Evolutionary conservation across 768 basidiomycete genomes (phyloP), one percentile per base, ranked within the genome.

Genomic region (Boletus huronensis): DNA sequence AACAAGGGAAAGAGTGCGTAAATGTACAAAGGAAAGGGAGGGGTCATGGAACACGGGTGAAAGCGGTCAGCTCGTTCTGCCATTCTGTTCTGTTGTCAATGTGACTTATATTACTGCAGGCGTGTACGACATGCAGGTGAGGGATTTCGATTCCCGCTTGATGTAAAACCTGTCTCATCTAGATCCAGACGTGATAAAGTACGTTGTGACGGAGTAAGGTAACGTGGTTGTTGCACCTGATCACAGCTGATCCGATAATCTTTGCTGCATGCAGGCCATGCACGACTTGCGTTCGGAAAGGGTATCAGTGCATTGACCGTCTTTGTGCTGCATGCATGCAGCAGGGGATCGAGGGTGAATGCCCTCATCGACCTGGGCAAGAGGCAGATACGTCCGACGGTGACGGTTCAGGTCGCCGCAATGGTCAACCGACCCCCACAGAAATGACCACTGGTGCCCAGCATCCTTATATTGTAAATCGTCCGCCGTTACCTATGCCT

Each of bases 121-220:
- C 84, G 48, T 85, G 83, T 64, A 71, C 77, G 54, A 78, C 70
- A 58, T 85, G 84, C 77, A 83, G 83, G 82, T 75, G 72, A 69
- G 72, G 36, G 59, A 39, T 39, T 34, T 38, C 48, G 34, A 43
- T 59, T 36, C 38, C 50, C 44, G 44, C 35, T 42, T 49, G 41
- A 49, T 28, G 19, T 40, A 45, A 57, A 29, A 21, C 35, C 48
- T 10, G 51, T 59, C 55, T 64, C 49, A 60, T 50, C 57, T 50
- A 57, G 58, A 51, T 53, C 46, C 56, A 84, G 84, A 69, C 81
- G 79, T 32, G 80, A 83, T 66, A 85, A 85, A 66, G 77, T 82
- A 54, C 77, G 82, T 5, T 85, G 84, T 64, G 79, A 82, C 61
- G 83, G 83, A 16, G 68, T 74, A 54, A 77, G 81, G 82, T 82